Evolutionary conservation across 495 filamentous ascomycete species (phyloP).

Genomic region (Daldinia caldariorum): DNA sequence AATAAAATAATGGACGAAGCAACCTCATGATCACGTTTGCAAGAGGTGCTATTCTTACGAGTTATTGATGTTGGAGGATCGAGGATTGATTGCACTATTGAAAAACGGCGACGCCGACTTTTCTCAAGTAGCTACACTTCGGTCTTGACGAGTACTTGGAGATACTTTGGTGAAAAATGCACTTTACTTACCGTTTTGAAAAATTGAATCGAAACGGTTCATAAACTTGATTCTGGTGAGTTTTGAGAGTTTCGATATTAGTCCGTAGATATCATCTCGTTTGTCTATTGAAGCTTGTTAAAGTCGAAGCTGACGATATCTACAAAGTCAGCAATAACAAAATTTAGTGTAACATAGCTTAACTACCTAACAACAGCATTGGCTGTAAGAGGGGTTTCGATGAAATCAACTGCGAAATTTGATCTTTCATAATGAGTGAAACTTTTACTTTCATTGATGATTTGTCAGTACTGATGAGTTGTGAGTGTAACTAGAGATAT

Average conservation of each 20-base stretch:
- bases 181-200: not conserved
- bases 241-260: not conserved
- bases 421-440: not conserved
- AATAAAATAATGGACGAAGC: not conserved
- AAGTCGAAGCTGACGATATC: not conserved
- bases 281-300: not conserved
- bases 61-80: slow-evolving; percentile 1
- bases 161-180: not conserved
- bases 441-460: not conserved
- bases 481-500: not conserved
- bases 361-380: not conserved
- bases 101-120: slow-evolving; percentile 2
- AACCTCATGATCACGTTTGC: not conserved
- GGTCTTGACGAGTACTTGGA: not conserved
- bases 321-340: not conserved
- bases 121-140: not conserved
- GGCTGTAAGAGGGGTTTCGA: not conserved
- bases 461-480: too few relatives aligned
- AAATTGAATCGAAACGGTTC: not conserved
- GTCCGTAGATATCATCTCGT: not conserved
- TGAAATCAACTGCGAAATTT: not conserved
- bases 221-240: not conserved
- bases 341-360: not conserved
- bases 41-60: not conserved
- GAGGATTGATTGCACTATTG: not conserved